Base-by-base conservation (phyloP, 1,284 basidiomycete genomes). In the Xerocomus amazonicus region DNA sequence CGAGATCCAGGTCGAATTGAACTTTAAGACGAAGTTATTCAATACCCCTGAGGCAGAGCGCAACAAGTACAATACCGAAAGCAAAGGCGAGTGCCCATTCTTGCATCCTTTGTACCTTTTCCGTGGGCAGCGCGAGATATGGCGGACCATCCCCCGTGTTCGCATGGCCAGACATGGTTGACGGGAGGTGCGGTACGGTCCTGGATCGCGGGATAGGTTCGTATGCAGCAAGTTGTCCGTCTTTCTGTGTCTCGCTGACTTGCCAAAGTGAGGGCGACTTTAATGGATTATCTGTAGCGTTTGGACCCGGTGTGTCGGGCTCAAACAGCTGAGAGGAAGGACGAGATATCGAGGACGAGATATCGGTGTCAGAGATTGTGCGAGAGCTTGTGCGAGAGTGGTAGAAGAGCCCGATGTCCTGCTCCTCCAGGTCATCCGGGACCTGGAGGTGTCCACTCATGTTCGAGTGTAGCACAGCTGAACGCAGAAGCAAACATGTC, bases 1-100 rank as follows among this genome's bases (percentile, higher is more conserved):
- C 94, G 39, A 87, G 73, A 57, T 95, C 91, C 41, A 93, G 67
- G 68, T 95, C 92, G 61, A 96, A 95, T 59, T 94, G 84, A 50
- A 94, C 91, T 81, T 28, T 8, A 43, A 43, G 52, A 45, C 29
- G 28, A 34, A 43, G 37, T 17, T 12, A 2, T 9, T 31, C 44
- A n/a, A n/a, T 26, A 33, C 6, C 8, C 7, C 2, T 31, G 10
- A 39, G 23, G n/a, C 4, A 33, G 40, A 26, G 45, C 32, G 10
- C 9, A 2, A n/a, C 6, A 42, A 37, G 34, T 37, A 28, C 65
- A 73, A 59, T 63, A 77, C 92, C 91, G 48, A 93, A 76, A 26
- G 83, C 86, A 47, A 94, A 76, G 17, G 85, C 81, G 56, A 89
- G 68, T n/a, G 90, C 81, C 91, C 90, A 95, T 51, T 86, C 71